Conservation (phyloP, 2,329 filamentous ascomycete species). For the Sporothrix dimorphospora region DNA sequence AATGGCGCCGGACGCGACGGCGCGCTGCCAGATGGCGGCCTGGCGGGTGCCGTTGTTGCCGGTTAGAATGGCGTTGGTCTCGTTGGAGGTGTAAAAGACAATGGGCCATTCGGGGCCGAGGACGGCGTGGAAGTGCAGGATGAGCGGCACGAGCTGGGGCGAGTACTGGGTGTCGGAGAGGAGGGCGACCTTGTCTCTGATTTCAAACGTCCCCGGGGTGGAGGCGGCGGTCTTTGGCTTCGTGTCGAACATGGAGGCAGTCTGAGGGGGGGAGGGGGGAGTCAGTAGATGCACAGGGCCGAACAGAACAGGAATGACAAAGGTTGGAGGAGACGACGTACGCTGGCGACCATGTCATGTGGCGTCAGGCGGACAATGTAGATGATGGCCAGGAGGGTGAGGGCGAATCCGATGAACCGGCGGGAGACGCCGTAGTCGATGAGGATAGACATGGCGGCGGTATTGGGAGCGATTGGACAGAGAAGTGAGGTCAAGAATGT, state of each 20-base stretch:
- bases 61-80: constrained; percentile 28
- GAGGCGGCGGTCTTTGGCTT: background rate
- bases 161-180: constrained; percentile 50
- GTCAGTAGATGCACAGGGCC: background rate
- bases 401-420: constrained; percentile 29
- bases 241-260: constrained; percentile 26
- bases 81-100: constrained; percentile 46
- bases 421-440: constrained; percentile 33
- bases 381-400: constrained; percentile 30
- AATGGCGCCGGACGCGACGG: constrained; percentile 42
- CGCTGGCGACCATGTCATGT: constrained; percentile 25
- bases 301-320: background rate
- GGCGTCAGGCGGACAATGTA: constrained; percentile 33
- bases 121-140: constrained; percentile 40
- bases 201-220: background rate
- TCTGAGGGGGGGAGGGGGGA: background rate
- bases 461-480: background rate
- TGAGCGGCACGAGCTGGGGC: constrained; percentile 43
- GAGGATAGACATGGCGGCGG: constrained; percentile 20
- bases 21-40: constrained; percentile 44
- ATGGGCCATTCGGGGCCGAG: constrained; percentile 51
- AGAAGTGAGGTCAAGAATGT: background rate
- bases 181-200: constrained; percentile 35
- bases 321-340: constrained; percentile 11
- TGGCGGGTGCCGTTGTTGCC: constrained; percentile 19